Evolutionary conservation across 2,329 filamentous ascomycete genomes (phyloP), one percentile per base, ranked within the genome.

Genomic region (Claviceps arundinis): DNA sequence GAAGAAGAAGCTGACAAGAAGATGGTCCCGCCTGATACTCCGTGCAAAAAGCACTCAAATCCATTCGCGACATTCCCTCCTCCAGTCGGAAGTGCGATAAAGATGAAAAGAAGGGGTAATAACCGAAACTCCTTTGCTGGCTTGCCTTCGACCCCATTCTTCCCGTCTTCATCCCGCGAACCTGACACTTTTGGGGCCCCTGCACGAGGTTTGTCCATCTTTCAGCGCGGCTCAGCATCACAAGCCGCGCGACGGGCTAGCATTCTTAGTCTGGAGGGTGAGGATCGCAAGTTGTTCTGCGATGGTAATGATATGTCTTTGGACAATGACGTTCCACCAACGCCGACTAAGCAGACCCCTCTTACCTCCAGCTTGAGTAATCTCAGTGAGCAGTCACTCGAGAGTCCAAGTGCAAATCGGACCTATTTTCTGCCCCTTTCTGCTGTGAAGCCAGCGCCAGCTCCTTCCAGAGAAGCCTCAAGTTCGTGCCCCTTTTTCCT

Each of bases 21-120:
- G 63, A 72, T 80, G 61, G 77, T 79, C 34, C 90, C 95, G 75
- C 91, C 93, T 1, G 93, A 97, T 64, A 98, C 93, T 1, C 93
- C 93, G 1, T 97, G 93, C 69, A 98, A 97, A 72, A 89, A 93
- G 64, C 83, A 85, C 50, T 73, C 76, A 4, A 83, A 81, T 58
- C 71, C 84, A 53, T 80, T 90, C 69, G 75, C 85, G 60, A 80
- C 85, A 50, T 78, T 78, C 67, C 80, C 82, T 1, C 77, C 75
- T 1, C 72, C 72, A 1, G 71, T 73, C 13, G 81, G 81, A 50
- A 83, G 77, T 58, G 73, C 74, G 8, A 74, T 84, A 51, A 85
- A 84, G 68, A 63, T 77, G 81, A 64, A 77, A 78, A 34, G 30
- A 34, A 34, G 30, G 9, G 59, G 81, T 57, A 78, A 81, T 52